A percentile compares a stretch with the other conserved stretches of the same genome.
phyloP scores from a whole-genome alignment of 2,329 filamentous ascomycete genomes.

The Cladosporium austrohemisphaericum region DNA sequence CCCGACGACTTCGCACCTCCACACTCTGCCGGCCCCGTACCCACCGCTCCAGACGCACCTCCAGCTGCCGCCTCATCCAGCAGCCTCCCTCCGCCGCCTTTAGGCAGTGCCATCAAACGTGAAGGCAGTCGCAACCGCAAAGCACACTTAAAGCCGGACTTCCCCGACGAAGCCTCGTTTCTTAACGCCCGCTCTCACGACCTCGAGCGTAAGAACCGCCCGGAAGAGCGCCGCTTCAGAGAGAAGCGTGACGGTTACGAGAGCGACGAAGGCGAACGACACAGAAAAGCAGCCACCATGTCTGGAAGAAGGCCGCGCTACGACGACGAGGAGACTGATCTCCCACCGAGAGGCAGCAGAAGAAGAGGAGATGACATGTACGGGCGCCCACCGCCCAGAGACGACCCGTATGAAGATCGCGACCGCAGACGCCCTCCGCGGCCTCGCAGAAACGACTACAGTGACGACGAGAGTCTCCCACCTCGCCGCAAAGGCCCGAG shows the following conservation, averaged over 20 bases:
- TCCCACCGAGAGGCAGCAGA: slow-evolving; percentile 5
- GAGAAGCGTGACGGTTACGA: slow-evolving; percentile 36
- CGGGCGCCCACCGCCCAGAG: slow-evolving; percentile 14
- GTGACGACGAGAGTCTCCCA: slow-evolving; percentile 25
- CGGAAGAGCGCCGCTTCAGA: slow-evolving; percentile 30
- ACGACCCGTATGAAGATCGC: slow-evolving; percentile 16
- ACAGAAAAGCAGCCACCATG: slow-evolving; percentile 19
- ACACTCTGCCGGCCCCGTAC: slow-evolving; percentile 4
- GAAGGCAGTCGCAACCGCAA: slow-evolving; percentile 31
- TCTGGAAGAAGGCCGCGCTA: slow-evolving; percentile 12
- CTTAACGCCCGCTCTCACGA: slow-evolving; percentile 31
- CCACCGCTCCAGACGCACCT: slow-evolving; percentile 8
- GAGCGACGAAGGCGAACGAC: slow-evolving; percentile 34
- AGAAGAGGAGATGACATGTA: slow-evolving; percentile 12
- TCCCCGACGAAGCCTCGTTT: slow-evolving; percentile 33
- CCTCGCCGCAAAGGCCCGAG: slow-evolving; percentile 22
- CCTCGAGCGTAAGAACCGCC: slow-evolving; percentile 32
- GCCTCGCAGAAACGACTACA: slow-evolving; percentile 18
- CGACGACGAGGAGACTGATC: slow-evolving; percentile 18
- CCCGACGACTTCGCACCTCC: slow-evolving; percentile 1
- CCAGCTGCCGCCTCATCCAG: slow-evolving; percentile 9
- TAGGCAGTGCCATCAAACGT: slow-evolving; percentile 33
- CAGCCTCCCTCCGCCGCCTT: slow-evolving; percentile 30
- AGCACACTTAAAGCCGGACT: slow-evolving; percentile 28
- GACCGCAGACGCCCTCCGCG: slow-evolving; percentile 16